phyloP scores from a whole-genome alignment of 2,329 filamentous ascomycete species.

The Sarocladiaceae sp. region DNA sequence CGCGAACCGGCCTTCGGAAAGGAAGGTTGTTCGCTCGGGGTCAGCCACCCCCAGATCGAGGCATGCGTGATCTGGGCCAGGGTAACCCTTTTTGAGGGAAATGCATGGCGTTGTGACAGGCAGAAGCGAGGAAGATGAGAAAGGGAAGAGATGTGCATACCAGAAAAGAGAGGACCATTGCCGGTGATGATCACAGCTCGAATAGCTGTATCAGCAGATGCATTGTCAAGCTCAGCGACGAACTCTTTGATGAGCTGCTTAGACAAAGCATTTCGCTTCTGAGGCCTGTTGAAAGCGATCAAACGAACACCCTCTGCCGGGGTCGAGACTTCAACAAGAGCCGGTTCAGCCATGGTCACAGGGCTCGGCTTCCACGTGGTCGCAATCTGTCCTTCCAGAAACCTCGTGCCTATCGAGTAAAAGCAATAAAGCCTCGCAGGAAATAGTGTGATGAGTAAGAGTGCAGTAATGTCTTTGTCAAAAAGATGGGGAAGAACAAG shows the following conservation, averaged over 20 bases:
- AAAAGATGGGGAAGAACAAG: too few species aligned
- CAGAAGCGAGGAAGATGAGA: not conserved
- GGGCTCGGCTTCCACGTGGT: too few species aligned
- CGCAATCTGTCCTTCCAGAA: too few species aligned
- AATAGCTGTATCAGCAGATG: conserved; percentile 19
- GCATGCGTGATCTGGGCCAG: not conserved
- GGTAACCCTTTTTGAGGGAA: not conserved
- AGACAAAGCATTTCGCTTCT: conserved; percentile 57
- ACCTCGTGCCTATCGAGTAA: too few species aligned
- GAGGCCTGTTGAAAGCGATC: conserved; percentile 48
- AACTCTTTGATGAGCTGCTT: conserved; percentile 44
- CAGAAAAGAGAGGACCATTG: conserved; percentile 27
- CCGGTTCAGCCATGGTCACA: not conserved
- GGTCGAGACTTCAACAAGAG: conserved; percentile 1
- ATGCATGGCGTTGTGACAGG: too few species aligned
- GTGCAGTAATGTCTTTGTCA: not conserved
- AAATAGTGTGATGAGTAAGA: conserved; percentile 1
- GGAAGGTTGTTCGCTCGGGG: not conserved
- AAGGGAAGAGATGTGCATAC: conserved; percentile 18
- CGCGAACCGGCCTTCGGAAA: not conserved
- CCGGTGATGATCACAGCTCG: conserved; percentile 34
- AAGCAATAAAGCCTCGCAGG: too few species aligned
- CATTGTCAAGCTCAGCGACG: conserved; percentile 21
- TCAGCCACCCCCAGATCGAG: conserved; percentile 2
- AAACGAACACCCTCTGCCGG: conserved; percentile 35